Percentiles rank a stretch among this genome's conserved stretches.
These are phyloP conservation scores for Blakeslea trispora DNA, from an alignment of 371 early-diverging fungal genomes.

Conservation along the genomic window DNA sequence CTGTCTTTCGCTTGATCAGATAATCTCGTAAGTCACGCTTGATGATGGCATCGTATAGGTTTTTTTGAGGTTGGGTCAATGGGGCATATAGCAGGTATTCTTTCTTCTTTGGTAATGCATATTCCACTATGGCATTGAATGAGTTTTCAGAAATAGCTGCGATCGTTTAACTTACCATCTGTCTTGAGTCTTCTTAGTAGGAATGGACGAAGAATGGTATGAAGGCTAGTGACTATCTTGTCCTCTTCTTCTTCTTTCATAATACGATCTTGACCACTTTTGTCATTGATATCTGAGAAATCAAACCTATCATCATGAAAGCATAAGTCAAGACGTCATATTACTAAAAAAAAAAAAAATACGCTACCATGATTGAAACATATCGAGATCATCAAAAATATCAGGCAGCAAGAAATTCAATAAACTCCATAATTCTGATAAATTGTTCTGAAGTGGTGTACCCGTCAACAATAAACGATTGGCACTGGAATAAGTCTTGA, in stretches of 20 bases:
- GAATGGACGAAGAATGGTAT: conserved; percentile 92
- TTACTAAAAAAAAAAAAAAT: not conserved
- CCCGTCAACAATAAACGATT: conserved; percentile 91
- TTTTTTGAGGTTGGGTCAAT: conserved; percentile 78
- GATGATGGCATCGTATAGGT: conserved; percentile 81
- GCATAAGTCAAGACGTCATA: not conserved
- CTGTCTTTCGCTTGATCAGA: conserved; percentile 58
- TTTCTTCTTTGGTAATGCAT: conserved; percentile 85
- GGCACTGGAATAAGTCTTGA: conserved; percentile 81
- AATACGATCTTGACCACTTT: conserved; percentile 70
- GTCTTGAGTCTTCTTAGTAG: conserved; percentile 93
- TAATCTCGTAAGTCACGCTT: conserved; percentile 74
- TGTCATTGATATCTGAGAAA: conserved; percentile 72
- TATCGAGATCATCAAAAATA: conserved; percentile 85
- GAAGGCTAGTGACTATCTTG: conserved; percentile 79
- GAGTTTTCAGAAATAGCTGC: not conserved
- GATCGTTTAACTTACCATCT: conserved; percentile 66
- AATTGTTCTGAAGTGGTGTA: conserved; percentile 95
- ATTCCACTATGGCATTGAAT: conserved; percentile 64
- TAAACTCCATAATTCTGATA: conserved; percentile 92
- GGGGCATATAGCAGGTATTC: conserved; percentile 89
- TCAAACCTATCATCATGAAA: conserved; percentile 58
- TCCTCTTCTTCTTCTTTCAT: conserved; percentile 73
- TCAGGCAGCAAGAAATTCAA: conserved; percentile 93
- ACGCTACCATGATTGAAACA: conserved; percentile 75